Evolutionary conservation across 202 grass and related monocot species (phyloP), one percentile per base, ranked within the genome.

Genomic region (Hordeum pubiflorum): DNA sequence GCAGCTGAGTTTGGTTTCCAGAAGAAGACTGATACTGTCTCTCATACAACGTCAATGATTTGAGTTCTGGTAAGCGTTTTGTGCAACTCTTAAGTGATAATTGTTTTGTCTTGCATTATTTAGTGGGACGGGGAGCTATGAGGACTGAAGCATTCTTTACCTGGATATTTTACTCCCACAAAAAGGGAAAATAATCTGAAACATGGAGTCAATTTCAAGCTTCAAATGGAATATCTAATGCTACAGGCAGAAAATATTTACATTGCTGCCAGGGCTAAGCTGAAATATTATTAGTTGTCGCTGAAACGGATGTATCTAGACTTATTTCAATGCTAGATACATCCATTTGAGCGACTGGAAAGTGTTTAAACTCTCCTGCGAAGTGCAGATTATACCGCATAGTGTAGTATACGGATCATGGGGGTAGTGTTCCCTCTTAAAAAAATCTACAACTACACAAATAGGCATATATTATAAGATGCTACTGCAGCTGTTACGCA

Each of bases 21-120:
- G 67, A 86, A 86, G 83, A 89, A 86, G 59, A 74, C 83, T 0
- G 78, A 78, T 21, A 82, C 87, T 79, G 83, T 58, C 50, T 79
- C 23, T 64, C 24, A 57, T 85, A 74, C 18, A 79, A 0, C 9
- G 54, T 52, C 15, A 13, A 8, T 62, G 58, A 40, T 63, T 85
- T 85, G 9, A 18, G 40, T 72, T 52, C 39, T 54, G 10, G 5
- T 72, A 79, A 63, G 54, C 6, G 2, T 34, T 11, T 10, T 77
- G 4, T 78, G 31, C 50, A 79, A 56, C 22, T 59, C 57, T 26
- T 0, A 24, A 59, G 58, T 1, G 23, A 61, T 61, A 61, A 14
- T 29, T 5, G 11, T 59, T 10, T 59, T 59, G 0, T 59, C 57
- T 66, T 69, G 36, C 40, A 0, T 3, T 66, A 3, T 44, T 1